These are phyloP conservation scores for Diaporthe eres DNA, from an alignment of 2,329 filamentous ascomycete species.

Conservation along the genomic window DNA sequence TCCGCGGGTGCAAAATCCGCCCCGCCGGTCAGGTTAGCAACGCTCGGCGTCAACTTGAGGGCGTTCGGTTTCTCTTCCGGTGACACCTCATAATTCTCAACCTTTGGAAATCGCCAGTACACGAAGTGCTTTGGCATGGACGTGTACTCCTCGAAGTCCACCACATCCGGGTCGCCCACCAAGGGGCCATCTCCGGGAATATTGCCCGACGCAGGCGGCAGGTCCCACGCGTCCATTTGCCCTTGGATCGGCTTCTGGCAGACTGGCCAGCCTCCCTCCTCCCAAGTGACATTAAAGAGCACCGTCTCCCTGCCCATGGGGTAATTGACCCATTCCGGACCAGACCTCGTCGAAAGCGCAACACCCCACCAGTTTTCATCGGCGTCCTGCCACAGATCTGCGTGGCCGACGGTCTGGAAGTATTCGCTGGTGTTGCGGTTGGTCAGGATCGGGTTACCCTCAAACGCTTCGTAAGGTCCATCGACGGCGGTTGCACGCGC, in stretches of 20 bases:
- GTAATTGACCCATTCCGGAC: constrained; percentile 57
- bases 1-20: constrained; percentile 45
- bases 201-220: constrained; percentile 53
- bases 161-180: constrained; percentile 57
- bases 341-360: constrained; percentile 61
- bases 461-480: constrained; percentile 60
- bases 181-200: constrained; percentile 58
- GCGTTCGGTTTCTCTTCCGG: constrained; percentile 40
- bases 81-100: constrained; percentile 44
- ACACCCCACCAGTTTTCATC: constrained; percentile 67
- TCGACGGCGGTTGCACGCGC: constrained; percentile 56
- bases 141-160: constrained; percentile 56
- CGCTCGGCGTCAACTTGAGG: constrained; percentile 47
- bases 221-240: constrained; percentile 56
- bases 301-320: constrained; percentile 70
- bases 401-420: constrained; percentile 61
- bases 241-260: constrained; percentile 57
- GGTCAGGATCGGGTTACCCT: constrained; percentile 62
- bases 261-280: constrained; percentile 63
- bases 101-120: constrained; percentile 48
- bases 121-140: constrained; percentile 50
- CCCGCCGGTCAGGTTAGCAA: constrained; percentile 48
- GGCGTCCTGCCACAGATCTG: constrained; percentile 59
- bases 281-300: constrained; percentile 64
- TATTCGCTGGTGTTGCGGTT: constrained; percentile 55